Evolutionary conservation across 208 protist species (phyloP).

Genomic region (Trypanosoma caninum): DNA sequence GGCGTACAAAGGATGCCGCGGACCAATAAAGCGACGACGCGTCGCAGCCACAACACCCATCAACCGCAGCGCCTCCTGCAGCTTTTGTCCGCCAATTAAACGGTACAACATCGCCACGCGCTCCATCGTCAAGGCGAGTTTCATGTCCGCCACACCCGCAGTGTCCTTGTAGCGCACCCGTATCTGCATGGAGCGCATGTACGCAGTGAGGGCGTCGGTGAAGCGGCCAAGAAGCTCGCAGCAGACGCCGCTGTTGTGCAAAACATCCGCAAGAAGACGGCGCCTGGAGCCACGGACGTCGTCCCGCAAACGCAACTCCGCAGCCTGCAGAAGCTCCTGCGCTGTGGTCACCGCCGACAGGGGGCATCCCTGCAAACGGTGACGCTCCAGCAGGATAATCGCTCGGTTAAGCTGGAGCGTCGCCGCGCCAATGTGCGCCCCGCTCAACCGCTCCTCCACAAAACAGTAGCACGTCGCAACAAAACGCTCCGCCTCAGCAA

Average conservation of each 20-base stretch:
- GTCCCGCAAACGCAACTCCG: conserved; percentile 21
- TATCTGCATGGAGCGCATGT: conserved; percentile 32
- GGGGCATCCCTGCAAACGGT: conserved; percentile 6
- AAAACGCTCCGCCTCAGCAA: conserved; percentile 52
- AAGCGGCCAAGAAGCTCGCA: conserved; percentile 28
- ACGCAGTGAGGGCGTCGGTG: conserved; percentile 24
- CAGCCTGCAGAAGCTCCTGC: conserved; percentile 26
- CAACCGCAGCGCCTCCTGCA: conserved; percentile 37
- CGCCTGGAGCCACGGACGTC: conserved; percentile 29
- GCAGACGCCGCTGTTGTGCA: conserved; percentile 64
- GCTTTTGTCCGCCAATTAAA: conserved; percentile 9
- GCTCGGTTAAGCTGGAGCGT: conserved; percentile 45
- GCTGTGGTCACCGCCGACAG: conserved; percentile 5
- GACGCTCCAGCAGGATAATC: conserved; percentile 41
- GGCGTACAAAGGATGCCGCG: conserved; percentile 35
- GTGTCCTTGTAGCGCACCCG: conserved; percentile 22
- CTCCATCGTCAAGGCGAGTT: conserved; percentile 60
- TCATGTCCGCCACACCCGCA: conserved; percentile 34
- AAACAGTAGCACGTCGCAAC: conserved; percentile 53
- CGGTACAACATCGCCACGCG: conserved; percentile 63
- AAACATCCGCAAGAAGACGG: conserved; percentile 49
- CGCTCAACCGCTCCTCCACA: conserved; percentile 38
- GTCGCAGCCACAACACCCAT: conserved; percentile 39
- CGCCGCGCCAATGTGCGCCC: conserved; percentile 25
- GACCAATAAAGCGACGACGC: conserved; percentile 36